Conservation (phyloP, 2,329 filamentous ascomycete genomes). For the Fusarium aywerte region DNA sequence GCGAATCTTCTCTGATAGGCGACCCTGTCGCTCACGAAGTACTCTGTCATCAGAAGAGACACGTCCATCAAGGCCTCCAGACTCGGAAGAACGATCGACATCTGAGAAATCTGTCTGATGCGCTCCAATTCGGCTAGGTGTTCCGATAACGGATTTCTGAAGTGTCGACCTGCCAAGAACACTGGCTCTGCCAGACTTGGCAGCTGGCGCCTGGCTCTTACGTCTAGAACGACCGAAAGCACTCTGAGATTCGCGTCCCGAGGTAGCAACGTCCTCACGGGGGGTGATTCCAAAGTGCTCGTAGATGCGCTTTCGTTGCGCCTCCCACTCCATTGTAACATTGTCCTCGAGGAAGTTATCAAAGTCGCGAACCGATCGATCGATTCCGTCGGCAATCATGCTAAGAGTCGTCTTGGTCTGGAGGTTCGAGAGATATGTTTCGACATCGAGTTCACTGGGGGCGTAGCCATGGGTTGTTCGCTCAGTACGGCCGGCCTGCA, state of each 20-base stretch:
- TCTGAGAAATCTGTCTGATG: conserved; percentile 76
- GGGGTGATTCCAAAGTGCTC: conserved; percentile 91
- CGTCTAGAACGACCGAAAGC: conserved; percentile 71
- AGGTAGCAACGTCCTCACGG: conserved; percentile 58
- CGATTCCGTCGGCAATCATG: conserved; percentile 91
- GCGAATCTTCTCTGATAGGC: conserved; percentile 82
- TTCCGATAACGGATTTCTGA: conserved; percentile 88
- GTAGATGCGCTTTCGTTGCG: conserved; percentile 91
- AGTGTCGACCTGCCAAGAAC: conserved; percentile 70
- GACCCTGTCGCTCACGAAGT: conserved; percentile 83
- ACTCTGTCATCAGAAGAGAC: conserved; percentile 75
- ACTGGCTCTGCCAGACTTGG: conserved; percentile 60
- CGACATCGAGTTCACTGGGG: conserved; percentile 72
- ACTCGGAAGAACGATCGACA: conserved; percentile 67
- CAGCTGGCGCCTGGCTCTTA: conserved; percentile 62
- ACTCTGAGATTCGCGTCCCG: conserved; percentile 61
- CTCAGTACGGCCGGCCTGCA: conserved; percentile 61
- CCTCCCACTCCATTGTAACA: conserved; percentile 94
- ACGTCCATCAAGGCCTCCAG: conserved; percentile 57
- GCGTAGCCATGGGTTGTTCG: conserved; percentile 55
- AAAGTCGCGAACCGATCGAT: conserved; percentile 89
- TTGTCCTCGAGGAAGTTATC: conserved; percentile 95
- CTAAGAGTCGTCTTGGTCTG: conserved; percentile 91
- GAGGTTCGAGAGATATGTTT: conserved; percentile 84
- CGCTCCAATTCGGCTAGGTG: conserved; percentile 73